Evolutionary conservation across 164 flowering plant genomes (phyloP), one percentile per base, ranked within the genome.

Genomic region (Magnolia kwangsiensis): DNA sequence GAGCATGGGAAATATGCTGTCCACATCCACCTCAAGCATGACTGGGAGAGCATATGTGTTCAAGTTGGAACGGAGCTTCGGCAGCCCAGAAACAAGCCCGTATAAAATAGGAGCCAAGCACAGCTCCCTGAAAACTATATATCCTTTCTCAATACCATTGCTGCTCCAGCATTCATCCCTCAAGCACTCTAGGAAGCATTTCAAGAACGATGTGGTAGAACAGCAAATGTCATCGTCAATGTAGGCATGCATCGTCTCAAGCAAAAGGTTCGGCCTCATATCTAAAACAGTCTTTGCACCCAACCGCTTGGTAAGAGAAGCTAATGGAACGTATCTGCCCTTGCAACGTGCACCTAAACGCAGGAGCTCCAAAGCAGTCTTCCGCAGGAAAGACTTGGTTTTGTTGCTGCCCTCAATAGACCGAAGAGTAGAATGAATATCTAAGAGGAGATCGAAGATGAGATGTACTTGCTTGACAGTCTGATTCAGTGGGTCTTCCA

Each of bases 401-500:
- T 71, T 87, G 24, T 86, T 85, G 75, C 86, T 76, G 72, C 85
- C 89, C 64, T 87, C 86, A 58, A 78, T 82, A 85, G 82, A 81
- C 19, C 69, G 77, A 71, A 92, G 86, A 19, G 85, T 77, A 19
- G 92, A 85, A 67, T 87, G 94, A 78, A 92, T 86, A 71, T 94
- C 99, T 74, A 96, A 80, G 58, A 92, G 89, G 63, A 96, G 89
- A 83, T 96, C 98, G 83, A 94, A 93, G 72, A 90, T 86, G 49
- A 91, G 92, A 87, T 94, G 98, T 64, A 96, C 99, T 84, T 96
- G 99, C 78, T 92, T 96, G 75, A 96, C 99, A 1, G 98, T 94
- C 87, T 96, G 99, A 81, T 89, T 96, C 71, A 96, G 75, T n/a
- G 98, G 94, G 83, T 96, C 99, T 83, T 96, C 98, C 82, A 96